A percentile compares a stretch with the other conserved stretches of the same genome.
phyloP scores from a whole-genome alignment of 2,329 filamentous ascomycete species.

The Penicillium concentricum region DNA sequence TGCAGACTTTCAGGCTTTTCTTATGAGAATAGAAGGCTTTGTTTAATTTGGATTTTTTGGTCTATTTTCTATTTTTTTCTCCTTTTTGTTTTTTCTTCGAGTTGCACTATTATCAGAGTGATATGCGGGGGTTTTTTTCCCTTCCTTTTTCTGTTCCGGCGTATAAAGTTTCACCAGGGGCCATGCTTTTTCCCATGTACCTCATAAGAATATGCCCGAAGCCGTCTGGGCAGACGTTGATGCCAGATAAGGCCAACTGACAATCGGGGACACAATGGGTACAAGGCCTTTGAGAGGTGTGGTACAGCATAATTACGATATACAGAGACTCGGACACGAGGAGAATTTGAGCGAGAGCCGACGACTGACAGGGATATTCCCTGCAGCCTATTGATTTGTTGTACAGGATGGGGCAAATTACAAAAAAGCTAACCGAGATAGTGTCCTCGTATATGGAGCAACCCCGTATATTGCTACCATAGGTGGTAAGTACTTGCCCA shows the following conservation, averaged over 20 bases:
- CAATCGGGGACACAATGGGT: conserved; percentile 1
- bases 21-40: neutral
- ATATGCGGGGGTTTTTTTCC: neutral
- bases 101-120: neutral
- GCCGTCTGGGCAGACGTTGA: conserved; percentile 14
- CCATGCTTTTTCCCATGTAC: conserved; percentile 6
- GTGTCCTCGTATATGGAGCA: neutral
- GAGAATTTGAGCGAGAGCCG: conserved; percentile 4
- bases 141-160: neutral
- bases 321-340: conserved; percentile 6
- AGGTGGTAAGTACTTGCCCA: neutral
- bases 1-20: conserved; percentile 10
- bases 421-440: neutral
- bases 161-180: conserved; percentile 11
- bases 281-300: conserved; percentile 12
- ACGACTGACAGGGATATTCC: conserved; percentile 5
- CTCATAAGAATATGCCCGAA: conserved; percentile 4
- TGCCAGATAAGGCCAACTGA: conserved; percentile 12
- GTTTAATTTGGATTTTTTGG: neutral
- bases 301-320: neutral
- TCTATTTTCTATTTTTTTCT: neutral
- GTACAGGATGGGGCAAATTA: conserved; percentile 8
- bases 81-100: neutral
- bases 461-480: neutral
- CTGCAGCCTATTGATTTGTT: conserved; percentile 11